Evolutionary conservation across 2,329 filamentous ascomycete genomes (phyloP).

Genomic region (Capronia coronata): DNA sequence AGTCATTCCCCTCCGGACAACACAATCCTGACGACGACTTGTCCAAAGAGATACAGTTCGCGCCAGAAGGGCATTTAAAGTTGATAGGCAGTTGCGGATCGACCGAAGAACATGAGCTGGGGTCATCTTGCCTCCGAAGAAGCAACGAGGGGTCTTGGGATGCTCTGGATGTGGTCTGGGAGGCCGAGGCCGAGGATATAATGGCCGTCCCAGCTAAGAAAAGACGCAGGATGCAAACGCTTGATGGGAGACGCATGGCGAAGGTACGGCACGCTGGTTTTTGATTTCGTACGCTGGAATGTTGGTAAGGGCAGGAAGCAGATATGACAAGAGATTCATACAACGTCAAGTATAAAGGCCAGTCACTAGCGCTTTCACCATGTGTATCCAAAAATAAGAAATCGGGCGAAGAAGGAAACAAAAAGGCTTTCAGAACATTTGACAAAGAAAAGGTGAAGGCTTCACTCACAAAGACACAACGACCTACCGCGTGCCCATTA

Average conservation of each 20-base stretch:
- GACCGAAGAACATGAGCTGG: constrained; percentile 32
- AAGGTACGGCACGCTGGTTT: neutral
- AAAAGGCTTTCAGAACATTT: constrained; percentile 14
- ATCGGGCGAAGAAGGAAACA: constrained; percentile 11
- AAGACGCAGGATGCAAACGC: constrained; percentile 4
- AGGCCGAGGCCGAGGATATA: constrained; percentile 14
- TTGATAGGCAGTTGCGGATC: constrained; percentile 35
- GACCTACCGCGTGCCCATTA: constrained; percentile 7
- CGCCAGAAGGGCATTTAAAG: constrained; percentile 41
- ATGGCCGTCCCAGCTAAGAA: constrained; percentile 6
- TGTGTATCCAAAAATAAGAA: constrained; percentile 14
- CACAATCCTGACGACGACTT: constrained; percentile 40
- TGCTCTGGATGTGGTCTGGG: neutral
- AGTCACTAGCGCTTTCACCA: constrained; percentile 15
- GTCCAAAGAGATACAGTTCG: constrained; percentile 40
- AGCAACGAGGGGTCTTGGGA: constrained; percentile 1
- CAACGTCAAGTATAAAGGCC: constrained; percentile 13
- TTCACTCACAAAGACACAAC: constrained; percentile 19
- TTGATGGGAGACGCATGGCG: constrained; percentile 8
- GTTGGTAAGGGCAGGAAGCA: constrained; percentile 11
- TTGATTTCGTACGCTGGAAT: neutral
- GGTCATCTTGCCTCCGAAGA: constrained; percentile 9
- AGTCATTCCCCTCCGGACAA: constrained; percentile 40
- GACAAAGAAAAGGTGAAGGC: constrained; percentile 17
- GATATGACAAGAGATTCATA: constrained; percentile 11